These are phyloP conservation scores for Acorus gramineus DNA, from an alignment of 106 monocot genomes.

Conservation along the genomic window DNA sequence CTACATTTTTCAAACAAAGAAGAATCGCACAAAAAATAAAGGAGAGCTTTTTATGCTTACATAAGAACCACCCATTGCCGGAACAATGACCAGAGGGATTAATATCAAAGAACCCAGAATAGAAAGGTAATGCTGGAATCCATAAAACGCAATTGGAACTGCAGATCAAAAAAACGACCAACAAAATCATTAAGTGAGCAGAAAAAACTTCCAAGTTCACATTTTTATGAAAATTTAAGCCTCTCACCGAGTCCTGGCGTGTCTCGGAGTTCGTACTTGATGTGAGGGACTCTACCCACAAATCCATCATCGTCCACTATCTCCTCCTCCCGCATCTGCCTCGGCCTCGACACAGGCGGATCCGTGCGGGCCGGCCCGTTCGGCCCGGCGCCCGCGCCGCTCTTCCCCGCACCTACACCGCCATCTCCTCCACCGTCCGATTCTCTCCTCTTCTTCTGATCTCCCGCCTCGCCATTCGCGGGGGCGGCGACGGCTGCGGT, in stretches of 20 bases:
- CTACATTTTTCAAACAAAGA: background rate
- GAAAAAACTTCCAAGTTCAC: background rate
- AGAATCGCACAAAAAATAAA: background rate
- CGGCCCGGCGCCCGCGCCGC: constrained; percentile 1
- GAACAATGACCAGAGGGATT: constrained; percentile 82
- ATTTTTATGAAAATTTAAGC: background rate
- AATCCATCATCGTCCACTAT: constrained; percentile 49
- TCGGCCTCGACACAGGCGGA: constrained; percentile 1
- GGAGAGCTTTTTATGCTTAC: constrained; percentile 20
- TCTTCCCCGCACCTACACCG: background rate
- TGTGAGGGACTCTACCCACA: constrained; percentile 36
- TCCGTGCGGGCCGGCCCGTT: constrained; percentile 24
- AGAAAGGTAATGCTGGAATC: constrained; percentile 77
- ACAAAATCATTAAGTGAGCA: background rate
- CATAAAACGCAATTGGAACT: constrained; percentile 78
- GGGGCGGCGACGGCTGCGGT: constrained; percentile 6
- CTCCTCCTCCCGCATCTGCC: constrained; percentile 26
- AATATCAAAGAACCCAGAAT: constrained; percentile 83
- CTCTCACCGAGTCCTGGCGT: constrained; percentile 74
- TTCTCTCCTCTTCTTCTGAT: constrained; percentile 30
- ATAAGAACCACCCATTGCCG: constrained; percentile 82
- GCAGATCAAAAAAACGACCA: background rate
- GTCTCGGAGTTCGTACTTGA: constrained; percentile 87
- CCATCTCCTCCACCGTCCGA: constrained; percentile 15
- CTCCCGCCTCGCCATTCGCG: constrained; percentile 11